Percentiles rank a stretch among this genome's conserved stretches.
These are phyloP conservation scores for Salvia miltiorrhiza DNA, from an alignment of 257 asterid genomes.

Conservation along the genomic window DNA sequence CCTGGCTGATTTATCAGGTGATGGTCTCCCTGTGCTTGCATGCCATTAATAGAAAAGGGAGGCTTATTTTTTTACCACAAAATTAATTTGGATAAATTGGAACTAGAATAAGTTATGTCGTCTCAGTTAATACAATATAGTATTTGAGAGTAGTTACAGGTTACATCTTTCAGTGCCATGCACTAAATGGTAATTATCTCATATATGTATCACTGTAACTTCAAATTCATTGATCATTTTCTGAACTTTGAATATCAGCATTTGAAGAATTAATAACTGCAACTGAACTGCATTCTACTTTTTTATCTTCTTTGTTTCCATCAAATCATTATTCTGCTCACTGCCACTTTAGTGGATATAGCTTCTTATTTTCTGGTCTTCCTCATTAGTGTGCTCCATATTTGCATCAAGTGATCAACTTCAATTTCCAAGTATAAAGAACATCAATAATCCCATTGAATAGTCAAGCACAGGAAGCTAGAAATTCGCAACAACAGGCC, in stretches of 20 bases:
- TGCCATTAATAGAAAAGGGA: not conserved
- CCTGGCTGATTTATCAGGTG: constrained; percentile 98
- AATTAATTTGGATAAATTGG: constrained; percentile 1
- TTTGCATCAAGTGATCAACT: constrained; percentile 11
- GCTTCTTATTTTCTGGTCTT: not conserved
- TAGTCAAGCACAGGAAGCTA: not conserved
- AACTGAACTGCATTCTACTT: not conserved
- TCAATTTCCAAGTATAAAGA: constrained; percentile 3
- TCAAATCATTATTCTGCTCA: not conserved
- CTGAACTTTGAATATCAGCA: not conserved
- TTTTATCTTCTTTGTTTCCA: not conserved
- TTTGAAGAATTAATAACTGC: not conserved
- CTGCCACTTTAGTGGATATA: not conserved
- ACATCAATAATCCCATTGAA: not conserved
- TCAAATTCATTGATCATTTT: not conserved
- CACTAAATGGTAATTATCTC: not conserved
- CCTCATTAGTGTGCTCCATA: not conserved
- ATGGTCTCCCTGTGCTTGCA: not conserved
- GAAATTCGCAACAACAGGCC: constrained; percentile 5
- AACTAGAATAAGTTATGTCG: not conserved
- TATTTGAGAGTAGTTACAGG: not conserved
- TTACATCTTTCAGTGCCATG: not conserved
- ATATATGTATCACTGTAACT: not conserved
- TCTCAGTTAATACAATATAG: not conserved
- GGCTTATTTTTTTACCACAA: not conserved